Evolutionary conservation across 192 early-diverging fungal genomes (phyloP), one percentile per base, ranked within the genome.

Genomic region (Coemansia sp.): DNA sequence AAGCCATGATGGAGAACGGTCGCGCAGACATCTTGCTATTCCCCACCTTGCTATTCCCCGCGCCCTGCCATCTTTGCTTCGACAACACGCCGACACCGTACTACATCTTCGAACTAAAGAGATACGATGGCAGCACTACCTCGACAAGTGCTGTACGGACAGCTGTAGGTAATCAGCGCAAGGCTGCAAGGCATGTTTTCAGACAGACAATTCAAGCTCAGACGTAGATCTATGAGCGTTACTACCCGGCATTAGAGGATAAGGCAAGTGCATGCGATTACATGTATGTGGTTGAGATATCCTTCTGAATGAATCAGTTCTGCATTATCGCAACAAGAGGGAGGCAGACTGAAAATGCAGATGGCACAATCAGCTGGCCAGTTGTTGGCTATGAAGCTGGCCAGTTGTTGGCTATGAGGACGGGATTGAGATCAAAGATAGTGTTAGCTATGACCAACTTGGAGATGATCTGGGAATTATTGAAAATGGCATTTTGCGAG

Each of bases 1-100:
- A 59, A 23, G 37, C 58, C 23, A 23, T 21, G 21, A 59, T 21
- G 7, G 58, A 37, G 23, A 59, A 42, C 10, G 58, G 58, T 15
- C 34, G 34, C 20, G 58, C 58, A 28, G 58, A 59, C 40, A 59
- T n/a, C n/a, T n/a, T n/a, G n/a, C n/a, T n/a, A n/a, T n/a, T n/a
- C n/a, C n/a, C n/a, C n/a, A n/a, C 40, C 21, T 8, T 15, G 13
- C 16, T 59, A 15, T 42, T 40, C 25, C 58, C 58, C 3, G 23
- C 20, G 16, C 35, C 16, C 3, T 4, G 18, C 34, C 13, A 39
- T 35, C 2, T 8, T 15, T 21, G 46, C 23, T 21, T 21, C 7
- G 46, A 25, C 23, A 25, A 12, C 21, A 49, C 21, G 13, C 23
- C n/a, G 21, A 6, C 25, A 15, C 13, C 7, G 26, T 33, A 59